These are phyloP conservation scores for Trichophyton benhamiae DNA, from an alignment of 2,329 filamentous ascomycete genomes.

Conservation along the genomic window DNA sequence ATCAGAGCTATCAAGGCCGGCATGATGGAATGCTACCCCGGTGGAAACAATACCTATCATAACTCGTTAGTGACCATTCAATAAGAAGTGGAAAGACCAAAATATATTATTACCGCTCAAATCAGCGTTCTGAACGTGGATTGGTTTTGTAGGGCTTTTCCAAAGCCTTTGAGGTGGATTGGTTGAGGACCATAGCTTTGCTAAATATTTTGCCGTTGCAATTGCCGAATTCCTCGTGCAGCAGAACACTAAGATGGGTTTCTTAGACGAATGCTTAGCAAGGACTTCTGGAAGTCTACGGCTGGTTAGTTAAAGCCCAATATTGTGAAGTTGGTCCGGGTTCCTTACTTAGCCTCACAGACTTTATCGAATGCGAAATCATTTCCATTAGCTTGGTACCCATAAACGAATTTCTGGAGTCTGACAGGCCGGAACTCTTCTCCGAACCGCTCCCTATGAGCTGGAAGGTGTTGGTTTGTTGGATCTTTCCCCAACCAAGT, in stretches of 20 bases:
- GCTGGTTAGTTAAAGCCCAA: not conserved
- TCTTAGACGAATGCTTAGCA: conserved; percentile 51
- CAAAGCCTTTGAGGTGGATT: conserved; percentile 46
- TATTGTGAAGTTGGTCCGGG: not conserved
- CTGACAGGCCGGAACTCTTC: conserved; percentile 71
- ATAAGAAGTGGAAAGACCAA: conserved; percentile 19
- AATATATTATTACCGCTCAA: conserved; percentile 41
- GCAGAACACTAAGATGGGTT: conserved; percentile 76
- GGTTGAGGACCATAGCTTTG: conserved; percentile 50
- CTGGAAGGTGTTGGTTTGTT: conserved; percentile 48
- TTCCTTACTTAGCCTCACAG: conserved; percentile 46
- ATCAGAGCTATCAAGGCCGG: conserved; percentile 55
- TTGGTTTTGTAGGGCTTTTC: conserved; percentile 43
- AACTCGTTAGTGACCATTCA: conserved; percentile 10
- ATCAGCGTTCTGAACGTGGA: conserved; percentile 47
- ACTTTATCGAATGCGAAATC: conserved; percentile 66
- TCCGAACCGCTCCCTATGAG: conserved; percentile 56
- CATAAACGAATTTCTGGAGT: conserved; percentile 63
- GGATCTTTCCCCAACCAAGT: conserved; percentile 61
- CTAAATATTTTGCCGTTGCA: conserved; percentile 54
- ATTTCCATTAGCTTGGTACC: conserved; percentile 52
- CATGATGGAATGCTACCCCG: conserved; percentile 74
- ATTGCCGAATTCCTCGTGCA: conserved; percentile 61
- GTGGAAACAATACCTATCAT: conserved; percentile 34
- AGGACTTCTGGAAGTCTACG: conserved; percentile 56